Conservation (phyloP, 176 grass and related monocot species). For the Carex parvula region DNA sequence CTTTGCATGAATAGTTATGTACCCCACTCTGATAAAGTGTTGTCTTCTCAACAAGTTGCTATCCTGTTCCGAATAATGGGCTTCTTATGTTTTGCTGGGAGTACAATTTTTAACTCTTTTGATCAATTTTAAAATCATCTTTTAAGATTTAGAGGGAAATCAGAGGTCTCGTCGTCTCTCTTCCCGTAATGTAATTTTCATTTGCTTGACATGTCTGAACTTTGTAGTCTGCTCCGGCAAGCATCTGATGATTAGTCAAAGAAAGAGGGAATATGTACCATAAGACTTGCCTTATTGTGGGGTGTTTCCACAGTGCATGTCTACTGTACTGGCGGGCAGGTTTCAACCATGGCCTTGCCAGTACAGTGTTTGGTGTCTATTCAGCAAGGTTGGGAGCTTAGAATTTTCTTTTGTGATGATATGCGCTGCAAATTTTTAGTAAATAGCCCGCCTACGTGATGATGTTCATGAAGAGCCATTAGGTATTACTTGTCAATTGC, state of each 20-base stretch:
- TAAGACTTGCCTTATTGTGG: slow-evolving; percentile 12
- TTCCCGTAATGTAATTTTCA: slow-evolving; percentile 10
- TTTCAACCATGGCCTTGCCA: not conserved
- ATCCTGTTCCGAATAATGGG: not conserved
- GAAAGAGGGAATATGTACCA: slow-evolving; percentile 15
- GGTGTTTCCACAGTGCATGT: slow-evolving; percentile 3
- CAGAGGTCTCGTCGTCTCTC: slow-evolving; percentile 7
- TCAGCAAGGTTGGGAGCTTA: slow-evolving; percentile 13
- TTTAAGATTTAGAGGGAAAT: slow-evolving; percentile 16
- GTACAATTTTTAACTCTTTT: slow-evolving; percentile 7
- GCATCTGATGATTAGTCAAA: slow-evolving; percentile 7
- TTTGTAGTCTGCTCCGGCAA: slow-evolving; percentile 12
- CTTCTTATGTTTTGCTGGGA: not conserved
- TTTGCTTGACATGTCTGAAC: slow-evolving; percentile 20
- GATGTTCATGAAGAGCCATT: not conserved
- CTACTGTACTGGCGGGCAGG: not conserved
- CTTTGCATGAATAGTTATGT: slow-evolving; percentile 13
- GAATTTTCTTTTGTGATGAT: not conserved
- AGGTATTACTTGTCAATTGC: slow-evolving; percentile 18
- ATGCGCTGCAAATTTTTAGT: not conserved
- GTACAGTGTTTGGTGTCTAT: slow-evolving; percentile 2
- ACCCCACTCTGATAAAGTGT: not conserved
- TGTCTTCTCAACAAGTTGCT: slow-evolving; percentile 10
- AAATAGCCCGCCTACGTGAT: not conserved
- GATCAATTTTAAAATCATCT: slow-evolving; percentile 11